Base-by-base conservation (phyloP, 495 filamentous ascomycete genomes). In the Penicillium dipodomyicola region DNA sequence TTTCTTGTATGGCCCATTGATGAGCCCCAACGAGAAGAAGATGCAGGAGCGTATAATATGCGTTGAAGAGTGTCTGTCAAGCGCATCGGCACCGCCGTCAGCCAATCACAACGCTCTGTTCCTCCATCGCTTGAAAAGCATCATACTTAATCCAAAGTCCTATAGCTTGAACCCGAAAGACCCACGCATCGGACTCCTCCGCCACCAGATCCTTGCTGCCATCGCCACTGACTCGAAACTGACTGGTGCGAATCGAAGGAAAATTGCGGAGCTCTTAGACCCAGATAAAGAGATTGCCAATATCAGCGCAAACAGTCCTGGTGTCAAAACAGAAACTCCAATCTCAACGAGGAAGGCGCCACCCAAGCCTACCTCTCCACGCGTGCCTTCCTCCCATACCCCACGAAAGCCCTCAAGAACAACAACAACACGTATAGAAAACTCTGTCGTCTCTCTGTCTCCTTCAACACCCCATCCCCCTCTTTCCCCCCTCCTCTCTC, bases 1-100 rank as follows among this genome's bases (percentile, higher is more conserved):
- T 10, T 52, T 40, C 37, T 20, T 41, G 12, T 42, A 52, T 30
- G 37, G 49, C 17, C 46, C 46, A 49, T 52, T 42, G 25, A 52
- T 19, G 49, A 52, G 46, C 12, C 5, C 29, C 11, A 25, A 27
- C 25, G 49, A 52, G n/a, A 52, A 20, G 49, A 52, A 19, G 17
- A 29, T 17, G 4, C 49, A 40, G 15, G 49, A 52, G 17, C 49
- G 35, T 12, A 15, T 30, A 11, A 52, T 52, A 20, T 40, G 35
- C 15, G n/a, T 42, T 19, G 37, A 52, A 30, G 49, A 52, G 10
- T 52, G 35, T 15, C n/a, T 52, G 15, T 42, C 23, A 29, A 29
- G 25, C 1, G 4, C n/a, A 14, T 6, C 14, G 19, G 11, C 35
- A 10, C 5, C 25, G n/a, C 35, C 25, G 15, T 15, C 46, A 6